phyloP scores from a whole-genome alignment of 2,329 filamentous ascomycete species.

The Sporothrix luriei region DNA sequence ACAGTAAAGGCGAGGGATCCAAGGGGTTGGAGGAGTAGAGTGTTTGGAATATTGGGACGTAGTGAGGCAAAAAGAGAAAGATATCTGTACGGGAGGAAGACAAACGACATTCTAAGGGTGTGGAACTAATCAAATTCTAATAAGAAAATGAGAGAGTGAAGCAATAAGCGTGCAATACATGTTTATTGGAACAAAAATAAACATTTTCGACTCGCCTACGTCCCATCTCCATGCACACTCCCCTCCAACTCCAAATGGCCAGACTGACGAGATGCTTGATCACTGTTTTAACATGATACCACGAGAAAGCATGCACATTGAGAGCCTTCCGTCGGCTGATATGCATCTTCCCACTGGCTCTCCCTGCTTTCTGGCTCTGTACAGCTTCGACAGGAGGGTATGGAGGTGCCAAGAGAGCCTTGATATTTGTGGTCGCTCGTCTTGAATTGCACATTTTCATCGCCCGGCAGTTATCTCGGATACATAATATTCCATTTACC shows the following conservation, averaged over 20 bases:
- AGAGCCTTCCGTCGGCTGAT: not conserved
- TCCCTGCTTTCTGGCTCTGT: too few species aligned
- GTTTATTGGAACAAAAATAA: not conserved
- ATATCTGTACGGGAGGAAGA: not conserved
- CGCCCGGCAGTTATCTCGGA: too few species aligned
- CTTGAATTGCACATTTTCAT: not conserved
- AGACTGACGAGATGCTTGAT: not conserved
- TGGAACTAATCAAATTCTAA: not conserved
- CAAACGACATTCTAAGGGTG: not conserved
- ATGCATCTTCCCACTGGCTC: not conserved
- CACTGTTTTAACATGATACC: not conserved
- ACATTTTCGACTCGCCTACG: too few species aligned
- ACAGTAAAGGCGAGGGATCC: not conserved
- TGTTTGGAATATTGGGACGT: not conserved
- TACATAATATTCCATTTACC: too few species aligned
- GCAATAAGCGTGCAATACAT: too few species aligned
- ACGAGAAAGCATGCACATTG: not conserved
- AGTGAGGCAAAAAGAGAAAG: not conserved
- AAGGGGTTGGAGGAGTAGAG: not conserved
- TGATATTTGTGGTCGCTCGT: not conserved
- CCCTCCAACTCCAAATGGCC: not conserved
- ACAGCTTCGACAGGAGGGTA: too few species aligned
- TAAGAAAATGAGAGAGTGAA: not conserved
- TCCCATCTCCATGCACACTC: constrained; percentile 11
- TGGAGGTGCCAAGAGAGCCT: too few species aligned